These are phyloP conservation scores for Allium cepa DNA, from an alignment of 106 monocot genomes.

Conservation along the genomic window DNA sequence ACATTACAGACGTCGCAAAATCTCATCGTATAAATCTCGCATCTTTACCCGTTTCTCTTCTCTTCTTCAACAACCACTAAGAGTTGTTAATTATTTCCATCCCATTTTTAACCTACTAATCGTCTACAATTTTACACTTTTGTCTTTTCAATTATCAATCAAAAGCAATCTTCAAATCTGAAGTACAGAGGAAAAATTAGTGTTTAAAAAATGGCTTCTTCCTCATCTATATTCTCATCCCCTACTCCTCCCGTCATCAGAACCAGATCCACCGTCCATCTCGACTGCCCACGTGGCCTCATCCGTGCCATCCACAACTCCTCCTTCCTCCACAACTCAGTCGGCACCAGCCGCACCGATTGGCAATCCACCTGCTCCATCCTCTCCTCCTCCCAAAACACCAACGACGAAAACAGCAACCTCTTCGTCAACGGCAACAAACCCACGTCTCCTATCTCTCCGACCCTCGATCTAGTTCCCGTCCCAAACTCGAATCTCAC, in stretches of 20 bases:
- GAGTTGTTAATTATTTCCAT: too few relatives aligned
- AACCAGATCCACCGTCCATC: background rate
- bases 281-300: background rate
- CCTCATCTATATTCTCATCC: background rate
- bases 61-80: too few relatives aligned
- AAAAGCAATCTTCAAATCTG: background rate
- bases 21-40: too few relatives aligned
- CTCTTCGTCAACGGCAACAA: background rate
- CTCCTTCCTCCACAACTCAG: conserved; percentile 9
- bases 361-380: conserved; percentile 57
- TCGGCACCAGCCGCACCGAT: conserved; percentile 33
- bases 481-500: background rate
- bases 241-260: background rate
- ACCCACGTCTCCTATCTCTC: background rate
- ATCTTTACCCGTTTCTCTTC: too few relatives aligned
- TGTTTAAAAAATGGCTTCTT: background rate
- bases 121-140: too few relatives aligned
- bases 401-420: background rate
- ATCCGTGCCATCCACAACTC: conserved; percentile 7
- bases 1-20: too few relatives aligned
- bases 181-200: background rate
- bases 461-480: conserved; percentile 20
- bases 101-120: background rate
- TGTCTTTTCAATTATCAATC: too few relatives aligned
- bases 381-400: conserved; percentile 17